A percentile compares a stretch with the other conserved stretches of the same genome.
Conservation (phyloP, 805 yeast genomes). For the Candida palmyrensis region DNA sequence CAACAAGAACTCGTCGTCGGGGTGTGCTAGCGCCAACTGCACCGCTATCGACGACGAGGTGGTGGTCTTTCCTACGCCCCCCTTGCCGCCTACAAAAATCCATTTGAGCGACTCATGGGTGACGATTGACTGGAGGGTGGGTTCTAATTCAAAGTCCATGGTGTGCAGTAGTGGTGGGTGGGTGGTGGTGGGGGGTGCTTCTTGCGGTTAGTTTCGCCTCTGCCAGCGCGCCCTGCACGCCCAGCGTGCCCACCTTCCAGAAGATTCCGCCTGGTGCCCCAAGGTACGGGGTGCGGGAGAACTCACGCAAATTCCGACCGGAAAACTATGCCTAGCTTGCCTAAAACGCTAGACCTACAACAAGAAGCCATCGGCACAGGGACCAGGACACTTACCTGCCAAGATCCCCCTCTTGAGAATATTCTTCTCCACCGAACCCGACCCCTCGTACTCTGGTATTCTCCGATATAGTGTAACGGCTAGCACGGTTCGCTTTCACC, state of each 20-base stretch:
- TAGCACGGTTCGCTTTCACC: slow-evolving; percentile 52
- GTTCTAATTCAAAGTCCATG: slow-evolving; percentile 65
- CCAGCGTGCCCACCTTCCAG: too few relatives aligned
- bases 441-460: background rate
- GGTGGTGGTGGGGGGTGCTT: too few relatives aligned
- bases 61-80: slow-evolving; percentile 99
- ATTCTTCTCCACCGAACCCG: background rate
- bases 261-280: too few relatives aligned
- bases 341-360: too few relatives aligned
- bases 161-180: too few relatives aligned
- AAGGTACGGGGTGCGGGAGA: too few relatives aligned
- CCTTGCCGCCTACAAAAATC: slow-evolving; percentile 99
- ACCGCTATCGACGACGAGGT: slow-evolving; percentile 94
- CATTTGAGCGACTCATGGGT: slow-evolving; percentile 71
- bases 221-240: too few relatives aligned
- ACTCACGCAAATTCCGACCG: too few relatives aligned
- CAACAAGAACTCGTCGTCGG: slow-evolving; percentile 72
- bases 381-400: too few relatives aligned
- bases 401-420: too few relatives aligned
- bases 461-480: slow-evolving; percentile 51
- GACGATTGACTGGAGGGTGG: slow-evolving; percentile 63
- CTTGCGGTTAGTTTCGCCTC: too few relatives aligned
- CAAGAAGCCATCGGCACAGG: background rate
- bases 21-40: slow-evolving; percentile 83
- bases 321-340: too few relatives aligned